phyloP scores from a whole-genome alignment of 2,329 filamentous ascomycete species.

The Phialophora tarda region DNA sequence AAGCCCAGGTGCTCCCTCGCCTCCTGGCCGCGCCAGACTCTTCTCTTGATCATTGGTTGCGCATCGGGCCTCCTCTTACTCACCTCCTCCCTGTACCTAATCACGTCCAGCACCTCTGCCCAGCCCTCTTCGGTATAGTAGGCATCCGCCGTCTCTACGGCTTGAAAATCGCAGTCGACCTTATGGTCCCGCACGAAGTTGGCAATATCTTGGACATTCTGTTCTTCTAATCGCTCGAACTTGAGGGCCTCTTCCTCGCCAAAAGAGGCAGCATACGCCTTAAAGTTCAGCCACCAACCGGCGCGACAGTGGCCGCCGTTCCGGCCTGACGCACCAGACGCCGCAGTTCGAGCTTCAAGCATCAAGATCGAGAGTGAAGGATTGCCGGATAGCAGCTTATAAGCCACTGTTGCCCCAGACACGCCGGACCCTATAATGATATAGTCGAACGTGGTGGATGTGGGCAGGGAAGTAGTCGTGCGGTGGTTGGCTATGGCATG shows the following conservation, averaged over 20 bases:
- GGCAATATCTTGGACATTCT: conserved; percentile 50
- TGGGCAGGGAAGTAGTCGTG: conserved; percentile 45
- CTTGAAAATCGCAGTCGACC: conserved; percentile 55
- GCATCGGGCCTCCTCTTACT: conserved; percentile 12
- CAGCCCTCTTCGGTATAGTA: conserved; percentile 35
- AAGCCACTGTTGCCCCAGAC: conserved; percentile 50
- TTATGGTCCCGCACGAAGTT: conserved; percentile 51
- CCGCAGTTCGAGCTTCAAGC: conserved; percentile 55
- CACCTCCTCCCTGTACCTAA: conserved; percentile 27
- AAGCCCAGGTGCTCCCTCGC: conserved; percentile 49
- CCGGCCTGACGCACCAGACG: conserved; percentile 51
- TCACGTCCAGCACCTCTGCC: conserved; percentile 13
- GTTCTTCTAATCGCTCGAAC: conserved; percentile 53
- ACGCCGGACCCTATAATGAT: conserved; percentile 54
- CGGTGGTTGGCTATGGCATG: conserved; percentile 43
- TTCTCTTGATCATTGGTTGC: conserved; percentile 1
- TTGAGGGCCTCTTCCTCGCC: conserved; percentile 54
- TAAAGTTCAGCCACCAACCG: conserved; percentile 26
- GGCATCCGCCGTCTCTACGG: conserved; percentile 41
- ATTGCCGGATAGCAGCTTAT: conserved; percentile 38
- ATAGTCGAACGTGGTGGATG: conserved; percentile 46
- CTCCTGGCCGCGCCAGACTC: conserved; percentile 43
- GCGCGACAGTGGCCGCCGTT: conserved; percentile 51
- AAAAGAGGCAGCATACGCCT: conserved; percentile 43
- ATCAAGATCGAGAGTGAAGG: conserved; percentile 43